These are phyloP conservation scores for Cutaneotrichosporon spelunceum DNA, from an alignment of 1,284 basidiomycete genomes.

Conservation along the genomic window DNA sequence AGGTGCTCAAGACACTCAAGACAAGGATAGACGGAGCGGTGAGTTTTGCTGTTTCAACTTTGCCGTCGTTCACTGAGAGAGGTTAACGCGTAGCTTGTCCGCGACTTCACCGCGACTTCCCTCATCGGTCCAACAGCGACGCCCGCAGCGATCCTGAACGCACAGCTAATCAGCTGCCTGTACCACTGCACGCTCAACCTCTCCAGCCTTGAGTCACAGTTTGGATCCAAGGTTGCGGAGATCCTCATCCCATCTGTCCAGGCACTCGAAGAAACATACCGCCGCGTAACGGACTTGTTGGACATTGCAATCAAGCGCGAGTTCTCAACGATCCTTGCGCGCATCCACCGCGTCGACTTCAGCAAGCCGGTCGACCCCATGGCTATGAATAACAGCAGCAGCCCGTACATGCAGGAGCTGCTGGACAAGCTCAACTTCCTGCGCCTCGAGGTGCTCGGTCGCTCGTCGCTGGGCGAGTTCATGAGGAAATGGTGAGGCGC, in stretches of 20 bases:
- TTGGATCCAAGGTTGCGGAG: slow-evolving; percentile 62
- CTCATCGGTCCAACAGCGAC: slow-evolving; percentile 73
- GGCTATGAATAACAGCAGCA: slow-evolving; percentile 64
- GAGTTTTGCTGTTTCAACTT: slow-evolving; percentile 36
- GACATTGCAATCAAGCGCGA: slow-evolving; percentile 73
- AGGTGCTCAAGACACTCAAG: slow-evolving; percentile 65
- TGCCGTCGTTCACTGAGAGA: neutral
- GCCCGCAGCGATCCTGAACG: slow-evolving; percentile 71
- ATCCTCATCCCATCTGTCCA: slow-evolving; percentile 63
- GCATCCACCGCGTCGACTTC: slow-evolving; percentile 79
- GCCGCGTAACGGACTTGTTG: slow-evolving; percentile 66
- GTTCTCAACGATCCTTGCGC: slow-evolving; percentile 68
- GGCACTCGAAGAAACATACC: slow-evolving; percentile 61
- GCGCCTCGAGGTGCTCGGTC: slow-evolving; percentile 68
- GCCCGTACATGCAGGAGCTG: slow-evolving; percentile 84
- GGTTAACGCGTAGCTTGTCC: slow-evolving; percentile 58
- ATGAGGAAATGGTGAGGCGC: slow-evolving; percentile 64
- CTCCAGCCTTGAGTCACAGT: slow-evolving; percentile 65
- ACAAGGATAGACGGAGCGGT: slow-evolving; percentile 66
- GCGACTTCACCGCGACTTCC: slow-evolving; percentile 72
- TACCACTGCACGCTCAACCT: slow-evolving; percentile 74
- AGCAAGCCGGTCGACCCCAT: slow-evolving; percentile 62
- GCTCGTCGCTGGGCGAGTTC: slow-evolving; percentile 67
- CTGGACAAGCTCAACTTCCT: slow-evolving; percentile 78
- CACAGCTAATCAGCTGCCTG: slow-evolving; percentile 69